Base-by-base conservation (phyloP, 2,329 filamentous ascomycete species). In the Penicillium janthinellum region DNA sequence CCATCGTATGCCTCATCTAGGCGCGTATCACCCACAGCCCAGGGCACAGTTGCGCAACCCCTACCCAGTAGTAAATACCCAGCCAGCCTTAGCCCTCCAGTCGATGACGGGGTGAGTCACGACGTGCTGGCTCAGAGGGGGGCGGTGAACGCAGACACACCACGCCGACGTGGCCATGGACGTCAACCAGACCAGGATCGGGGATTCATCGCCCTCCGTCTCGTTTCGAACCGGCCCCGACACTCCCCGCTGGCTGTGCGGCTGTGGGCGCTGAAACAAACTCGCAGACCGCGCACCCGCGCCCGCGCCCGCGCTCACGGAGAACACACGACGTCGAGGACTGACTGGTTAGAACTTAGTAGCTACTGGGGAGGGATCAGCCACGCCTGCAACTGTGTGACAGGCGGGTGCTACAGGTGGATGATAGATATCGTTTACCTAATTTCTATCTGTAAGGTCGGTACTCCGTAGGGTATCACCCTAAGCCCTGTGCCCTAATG, bases 61-160 rank as follows among this genome's bases (percentile, higher is more conserved):
- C 42, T 14, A 11, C 14, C 42, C 42, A 31, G 25, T 25, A 25
- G 25, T 25, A 25, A 22, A 12, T 6, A 25, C 25, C 42, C 28
- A 48, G 14, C 45, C 45, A 17, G 45, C 35, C 45, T 49, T 28
- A 35, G n/a, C 45, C 28, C 25, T 25, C 8, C 28, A 25, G 25
- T 25, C 25, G 4, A 5, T 20, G 8, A 31, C 28, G 28, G 54
- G 50, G 50, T 56, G 56, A 58, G 62, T 59, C 48, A 64, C 64
- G 58, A 64, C 64, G 60, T 65, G 57, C 59, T 59, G 49, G 48
- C 48, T n/a, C 34, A 17, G 17, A 8, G 28, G 17, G 28, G 17
- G n/a, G 48, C 42, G 42, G 42, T 28, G 5, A 25, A 47, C 44
- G 25, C 15, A 31, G 28, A 31, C 4, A n/a, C 11, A 41, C 38